Conservation (phyloP, 179 eudicot species). For the Actinidia arguta region DNA sequence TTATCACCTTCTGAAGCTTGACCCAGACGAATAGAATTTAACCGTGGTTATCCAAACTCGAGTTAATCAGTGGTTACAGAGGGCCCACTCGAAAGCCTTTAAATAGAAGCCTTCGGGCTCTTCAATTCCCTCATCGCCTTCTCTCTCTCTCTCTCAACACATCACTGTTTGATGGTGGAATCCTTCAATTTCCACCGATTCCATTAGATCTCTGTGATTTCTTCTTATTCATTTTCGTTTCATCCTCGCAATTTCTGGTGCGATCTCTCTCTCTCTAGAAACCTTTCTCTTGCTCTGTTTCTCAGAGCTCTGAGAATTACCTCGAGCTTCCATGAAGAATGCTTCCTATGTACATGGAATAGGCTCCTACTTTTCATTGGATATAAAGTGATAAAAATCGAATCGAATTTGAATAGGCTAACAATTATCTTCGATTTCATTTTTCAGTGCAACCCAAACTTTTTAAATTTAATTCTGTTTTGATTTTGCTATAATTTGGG, state of each 20-base stretch:
- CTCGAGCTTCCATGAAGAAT: background rate
- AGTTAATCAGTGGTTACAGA: background rate
- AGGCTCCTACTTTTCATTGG: background rate
- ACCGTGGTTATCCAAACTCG: slow-evolving; percentile 9
- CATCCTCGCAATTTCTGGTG: slow-evolving; percentile 21
- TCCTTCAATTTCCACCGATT: background rate
- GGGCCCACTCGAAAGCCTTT: slow-evolving; percentile 39
- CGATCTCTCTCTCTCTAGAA: background rate
- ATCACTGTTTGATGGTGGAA: slow-evolving; percentile 18
- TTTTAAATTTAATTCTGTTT: background rate
- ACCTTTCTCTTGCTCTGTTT: background rate
- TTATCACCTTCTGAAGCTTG: background rate
- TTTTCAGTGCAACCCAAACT: background rate
- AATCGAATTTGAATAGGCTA: background rate
- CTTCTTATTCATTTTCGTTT: background rate
- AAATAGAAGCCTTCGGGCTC: slow-evolving; percentile 22
- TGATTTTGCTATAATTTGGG: background rate
- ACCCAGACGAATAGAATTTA: slow-evolving; percentile 13
- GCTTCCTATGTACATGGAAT: too few species aligned
- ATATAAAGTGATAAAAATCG: background rate
- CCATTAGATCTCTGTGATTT: background rate
- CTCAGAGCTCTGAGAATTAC: background rate
- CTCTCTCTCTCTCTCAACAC: background rate
- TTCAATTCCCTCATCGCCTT: slow-evolving; percentile 9
- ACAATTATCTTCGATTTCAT: background rate